These are phyloP conservation scores for Trichoderma sp. DNA, from an alignment of 2,329 filamentous ascomycete genomes.

Conservation along the genomic window DNA sequence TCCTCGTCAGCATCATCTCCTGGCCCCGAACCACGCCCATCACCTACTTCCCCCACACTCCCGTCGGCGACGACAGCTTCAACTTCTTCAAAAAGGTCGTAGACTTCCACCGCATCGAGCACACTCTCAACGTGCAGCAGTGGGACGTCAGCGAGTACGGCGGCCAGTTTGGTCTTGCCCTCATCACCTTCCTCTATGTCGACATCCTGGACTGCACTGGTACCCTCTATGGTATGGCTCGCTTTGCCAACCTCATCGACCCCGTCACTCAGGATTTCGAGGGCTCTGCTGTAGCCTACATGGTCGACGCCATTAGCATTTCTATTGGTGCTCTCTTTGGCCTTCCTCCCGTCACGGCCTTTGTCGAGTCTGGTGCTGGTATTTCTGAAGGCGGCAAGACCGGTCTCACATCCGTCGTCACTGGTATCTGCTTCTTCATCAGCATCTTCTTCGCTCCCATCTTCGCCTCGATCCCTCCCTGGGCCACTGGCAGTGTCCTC, in stretches of 20 bases:
- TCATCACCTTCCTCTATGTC: constrained; percentile 88
- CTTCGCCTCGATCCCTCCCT: constrained; percentile 85
- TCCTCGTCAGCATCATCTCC: constrained; percentile 84
- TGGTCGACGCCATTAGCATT: constrained; percentile 78
- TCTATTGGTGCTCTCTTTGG: constrained; percentile 80
- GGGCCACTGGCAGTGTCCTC: constrained; percentile 87
- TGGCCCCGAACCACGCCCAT: constrained; percentile 79
- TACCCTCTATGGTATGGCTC: constrained; percentile 87
- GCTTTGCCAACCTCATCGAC: constrained; percentile 79
- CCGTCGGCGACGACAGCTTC: constrained; percentile 70
- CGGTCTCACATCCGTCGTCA: constrained; percentile 78
- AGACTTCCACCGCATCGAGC: constrained; percentile 76
- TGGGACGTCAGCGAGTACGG: constrained; percentile 73
- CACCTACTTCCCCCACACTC: constrained; percentile 78
- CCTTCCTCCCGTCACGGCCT: constrained; percentile 80
- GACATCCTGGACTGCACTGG: constrained; percentile 88
- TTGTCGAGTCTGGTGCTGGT: constrained; percentile 86
- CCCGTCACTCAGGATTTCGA: constrained; percentile 86
- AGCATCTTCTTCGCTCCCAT: constrained; percentile 89
- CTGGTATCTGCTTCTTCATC: constrained; percentile 83
- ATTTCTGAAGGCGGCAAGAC: constrained; percentile 87
- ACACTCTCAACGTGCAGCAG: constrained; percentile 70
- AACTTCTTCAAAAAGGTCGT: constrained; percentile 89
- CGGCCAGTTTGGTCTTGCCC: constrained; percentile 77
- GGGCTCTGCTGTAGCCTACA: constrained; percentile 80